These are phyloP conservation scores for Sporothrix dimorphospora DNA, from an alignment of 2,329 filamentous ascomycete species.

Conservation along the genomic window DNA sequence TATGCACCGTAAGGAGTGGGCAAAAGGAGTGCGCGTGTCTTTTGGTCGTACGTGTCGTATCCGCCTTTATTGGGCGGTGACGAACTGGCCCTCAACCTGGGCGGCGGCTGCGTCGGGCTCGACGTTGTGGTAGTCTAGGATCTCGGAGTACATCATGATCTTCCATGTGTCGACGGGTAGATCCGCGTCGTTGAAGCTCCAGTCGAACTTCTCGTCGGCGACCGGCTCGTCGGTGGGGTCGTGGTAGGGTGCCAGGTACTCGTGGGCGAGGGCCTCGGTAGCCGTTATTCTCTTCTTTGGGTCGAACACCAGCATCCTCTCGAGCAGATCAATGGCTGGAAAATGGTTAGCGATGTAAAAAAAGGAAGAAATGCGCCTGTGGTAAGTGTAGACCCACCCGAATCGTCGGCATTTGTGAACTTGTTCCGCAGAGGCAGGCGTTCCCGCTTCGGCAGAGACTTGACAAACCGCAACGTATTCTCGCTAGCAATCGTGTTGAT, in stretches of 20 bases:
- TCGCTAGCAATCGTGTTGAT: conserved; percentile 98
- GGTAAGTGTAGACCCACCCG: conserved; percentile 58
- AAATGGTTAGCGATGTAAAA: neutral
- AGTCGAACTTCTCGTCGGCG: conserved; percentile 97
- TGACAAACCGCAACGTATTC: conserved; percentile 96
- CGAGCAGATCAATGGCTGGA: conserved; percentile 85
- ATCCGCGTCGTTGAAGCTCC: conserved; percentile 99
- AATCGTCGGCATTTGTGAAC: conserved; percentile 91
- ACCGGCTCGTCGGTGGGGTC: conserved; percentile 95
- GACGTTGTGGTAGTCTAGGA: conserved; percentile 97
- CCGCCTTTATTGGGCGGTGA: conserved; percentile 18
- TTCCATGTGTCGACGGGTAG: conserved; percentile 99
- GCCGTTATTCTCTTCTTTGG: conserved; percentile 95
- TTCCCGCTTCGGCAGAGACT: conserved; percentile 93
- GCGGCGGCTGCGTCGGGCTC: conserved; percentile 54
- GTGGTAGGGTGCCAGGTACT: conserved; percentile 95
- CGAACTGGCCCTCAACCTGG: conserved; percentile 1
- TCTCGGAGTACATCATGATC: conserved; percentile 99
- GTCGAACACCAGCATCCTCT: conserved; percentile 97
- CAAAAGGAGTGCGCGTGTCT: too few species aligned
- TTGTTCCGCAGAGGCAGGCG: conserved; percentile 83
- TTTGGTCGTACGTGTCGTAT: neutral
- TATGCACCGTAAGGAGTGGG: neutral
- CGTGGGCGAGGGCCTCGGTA: conserved; percentile 81
- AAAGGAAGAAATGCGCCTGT: neutral